Percentiles rank a stretch among this genome's conserved stretches.
These are phyloP conservation scores for Melastoma malabathricum DNA, from an alignment of 345 rosid genomes.

Conservation along the genomic window DNA sequence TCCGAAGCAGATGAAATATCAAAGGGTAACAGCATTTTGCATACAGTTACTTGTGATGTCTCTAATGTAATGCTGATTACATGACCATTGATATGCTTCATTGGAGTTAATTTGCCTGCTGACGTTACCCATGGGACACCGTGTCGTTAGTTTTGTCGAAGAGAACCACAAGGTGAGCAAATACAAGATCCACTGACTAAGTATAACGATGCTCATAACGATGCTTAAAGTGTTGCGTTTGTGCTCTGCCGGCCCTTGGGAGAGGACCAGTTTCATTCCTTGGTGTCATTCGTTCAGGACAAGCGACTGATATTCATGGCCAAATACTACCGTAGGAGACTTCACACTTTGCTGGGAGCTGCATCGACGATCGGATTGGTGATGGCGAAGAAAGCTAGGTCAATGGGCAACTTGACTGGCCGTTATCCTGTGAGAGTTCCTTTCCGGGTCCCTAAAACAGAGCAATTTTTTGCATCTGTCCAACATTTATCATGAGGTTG, in stretches of 20 bases:
- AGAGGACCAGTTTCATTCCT: neutral
- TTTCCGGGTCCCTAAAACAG: conserved; percentile 4
- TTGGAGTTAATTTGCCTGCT: conserved; percentile 53
- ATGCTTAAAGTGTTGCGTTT: no score
- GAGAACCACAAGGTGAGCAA: conserved; percentile 56
- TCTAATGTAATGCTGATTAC: neutral
- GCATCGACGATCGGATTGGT: conserved; percentile 63
- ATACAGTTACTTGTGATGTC: no score
- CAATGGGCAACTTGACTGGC: conserved; percentile 7
- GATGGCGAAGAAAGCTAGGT: conserved; percentile 29
- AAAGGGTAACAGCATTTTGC: conserved; percentile 11
- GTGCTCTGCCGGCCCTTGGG: no score
- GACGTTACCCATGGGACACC: conserved; percentile 60
- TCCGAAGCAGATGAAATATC: conserved; percentile 28
- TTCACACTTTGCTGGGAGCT: conserved; percentile 63
- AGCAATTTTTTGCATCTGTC: neutral
- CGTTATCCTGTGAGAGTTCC: conserved; percentile 1
- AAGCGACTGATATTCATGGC: conserved; percentile 80
- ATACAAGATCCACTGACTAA: neutral
- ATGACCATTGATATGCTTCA: neutral
- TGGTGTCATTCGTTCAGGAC: conserved; percentile 21
- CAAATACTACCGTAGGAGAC: conserved; percentile 76
- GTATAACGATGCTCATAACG: neutral
- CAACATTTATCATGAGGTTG: no score
- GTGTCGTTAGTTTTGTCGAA: conserved; percentile 49